Percentiles rank a stretch among this genome's conserved stretches.
Evolutionary conservation across 2,329 filamentous ascomycete genomes (phyloP).

Genomic region (Aspergillus sp.): DNA sequence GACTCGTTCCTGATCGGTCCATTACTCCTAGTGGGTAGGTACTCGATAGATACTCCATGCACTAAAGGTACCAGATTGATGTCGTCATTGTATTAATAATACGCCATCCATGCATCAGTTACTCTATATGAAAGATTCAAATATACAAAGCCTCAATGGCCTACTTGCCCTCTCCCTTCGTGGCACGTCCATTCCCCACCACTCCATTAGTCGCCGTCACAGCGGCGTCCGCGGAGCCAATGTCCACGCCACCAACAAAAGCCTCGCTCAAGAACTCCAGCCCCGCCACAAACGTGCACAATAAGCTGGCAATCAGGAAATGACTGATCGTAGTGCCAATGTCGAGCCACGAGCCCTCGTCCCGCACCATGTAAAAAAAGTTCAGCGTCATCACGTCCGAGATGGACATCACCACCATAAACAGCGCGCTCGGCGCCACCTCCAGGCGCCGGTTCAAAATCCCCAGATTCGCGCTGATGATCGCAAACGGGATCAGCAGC

Average conservation of each 20-base stretch:
- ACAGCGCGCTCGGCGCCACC: slow-evolving; percentile 82
- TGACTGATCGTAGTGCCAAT: slow-evolving; percentile 97
- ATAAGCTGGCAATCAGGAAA: slow-evolving; percentile 84
- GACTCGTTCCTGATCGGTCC: no score
- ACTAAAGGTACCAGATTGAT: no score
- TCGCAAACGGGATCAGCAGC: slow-evolving; percentile 85
- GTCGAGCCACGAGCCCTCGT: slow-evolving; percentile 95
- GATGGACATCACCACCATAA: slow-evolving; percentile 91
- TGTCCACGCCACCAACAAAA: slow-evolving; percentile 77
- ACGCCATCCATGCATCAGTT: no score
- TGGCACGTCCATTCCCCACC: slow-evolving; percentile 2
- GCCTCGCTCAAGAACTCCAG: slow-evolving; percentile 82
- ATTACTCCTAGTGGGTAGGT: no score
- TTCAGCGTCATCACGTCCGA: slow-evolving; percentile 89
- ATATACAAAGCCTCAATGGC: neutral
- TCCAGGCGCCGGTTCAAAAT: slow-evolving; percentile 82
- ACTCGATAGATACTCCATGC: no score
- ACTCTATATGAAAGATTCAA: no score
- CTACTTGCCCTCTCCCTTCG: neutral
- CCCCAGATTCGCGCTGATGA: slow-evolving; percentile 91
- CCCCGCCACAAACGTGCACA: slow-evolving; percentile 87
- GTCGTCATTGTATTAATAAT: no score
- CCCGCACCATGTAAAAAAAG: slow-evolving; percentile 97
- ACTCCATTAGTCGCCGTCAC: slow-evolving; percentile 9
- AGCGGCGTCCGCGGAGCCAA: slow-evolving; percentile 21